Evolutionary conservation across 352 stramenopile genomes (phyloP), one percentile per base, ranked within the genome.

Genomic region (Pythium sukuiense): DNA sequence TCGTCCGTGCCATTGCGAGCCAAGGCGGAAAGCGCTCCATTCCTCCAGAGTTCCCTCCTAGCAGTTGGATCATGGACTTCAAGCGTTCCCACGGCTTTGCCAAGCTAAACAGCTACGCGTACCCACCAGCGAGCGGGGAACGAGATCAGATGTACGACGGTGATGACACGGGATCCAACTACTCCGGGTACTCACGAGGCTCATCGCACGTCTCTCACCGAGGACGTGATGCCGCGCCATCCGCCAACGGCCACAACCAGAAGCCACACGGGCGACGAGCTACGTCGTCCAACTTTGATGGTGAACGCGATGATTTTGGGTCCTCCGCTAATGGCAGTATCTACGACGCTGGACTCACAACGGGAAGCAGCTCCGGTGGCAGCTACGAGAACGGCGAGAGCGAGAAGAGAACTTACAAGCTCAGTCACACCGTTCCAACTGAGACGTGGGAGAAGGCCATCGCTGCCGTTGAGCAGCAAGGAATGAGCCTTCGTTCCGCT

Each of bases 371-470:
- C 61, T 70, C 46, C 18, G 64, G 57, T 18, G 64, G 58, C 9
- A 62, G 58, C 52, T 63, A 63, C 41, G 61, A 69, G 49, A 71
- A 20, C 61, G 39, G 41, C 6, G 55, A 71, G 24, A 67, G 61
- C 26, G 61, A 67, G 61, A 67, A 67, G 48, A 57, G 56, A 2
- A 79, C 18, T 46, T 90, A 79, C 50, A 71, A 70, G 0, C 74
- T 89, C 46, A 90, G 77, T 70, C 83, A 86, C 62, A 70, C 72
- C 2, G 83, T 91, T 20, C 72, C 83, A 0, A 63, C 76, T 7
- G 81, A 88, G 45, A 82, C 83, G 16, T 91, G 80, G 79, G 76
- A 88, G 59, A 75, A 79, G 5, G 83, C 83, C 39, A 88, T 89
- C 68, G 78, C 87, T 54, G 83, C 82, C 54, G 80, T 91, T 14